Percentiles rank a stretch among this genome's conserved stretches.
Conservation (phyloP, 805 yeast genomes). For the Candida succiphila region DNA sequence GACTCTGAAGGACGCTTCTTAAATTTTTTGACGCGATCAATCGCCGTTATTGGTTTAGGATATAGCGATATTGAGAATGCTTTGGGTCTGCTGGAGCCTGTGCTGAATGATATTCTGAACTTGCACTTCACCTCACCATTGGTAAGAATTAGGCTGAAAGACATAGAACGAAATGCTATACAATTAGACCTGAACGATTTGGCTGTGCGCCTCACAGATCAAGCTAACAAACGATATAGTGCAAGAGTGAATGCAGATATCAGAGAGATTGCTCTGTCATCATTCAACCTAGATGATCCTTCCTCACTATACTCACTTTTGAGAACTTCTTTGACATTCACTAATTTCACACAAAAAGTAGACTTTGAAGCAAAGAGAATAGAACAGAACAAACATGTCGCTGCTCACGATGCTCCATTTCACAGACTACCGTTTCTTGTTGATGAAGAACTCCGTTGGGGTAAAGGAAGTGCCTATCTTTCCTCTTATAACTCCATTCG, state of each 20-base stretch:
- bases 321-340: slow-evolving; percentile 47
- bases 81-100: slow-evolving; percentile 43
- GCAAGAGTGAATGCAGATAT: slow-evolving; percentile 39
- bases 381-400: slow-evolving; percentile 56
- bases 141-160: slow-evolving; percentile 31
- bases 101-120: slow-evolving; percentile 59
- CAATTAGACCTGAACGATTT: slow-evolving; percentile 16
- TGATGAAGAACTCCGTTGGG: slow-evolving; percentile 31
- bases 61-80: slow-evolving; percentile 71
- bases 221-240: slow-evolving; percentile 58
- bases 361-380: slow-evolving; percentile 34
- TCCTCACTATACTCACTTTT: slow-evolving; percentile 27
- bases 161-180: slow-evolving; percentile 19
- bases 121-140: slow-evolving; percentile 45
- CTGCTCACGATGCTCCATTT: slow-evolving; percentile 71
- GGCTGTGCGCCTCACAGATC: slow-evolving; percentile 47
- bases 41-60: slow-evolving; percentile 47
- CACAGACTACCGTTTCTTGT: slow-evolving; percentile 72
- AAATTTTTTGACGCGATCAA: slow-evolving; percentile 30
- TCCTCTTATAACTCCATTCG: slow-evolving; percentile 39
- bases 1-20: slow-evolving; percentile 40
- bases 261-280: slow-evolving; percentile 30
- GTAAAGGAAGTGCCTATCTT: slow-evolving; percentile 31
- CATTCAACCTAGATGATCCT: slow-evolving; percentile 3
- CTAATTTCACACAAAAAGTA: slow-evolving; percentile 48